A percentile compares a stretch with the other conserved stretches of the same genome.
phyloP scores from a whole-genome alignment of 2,329 filamentous ascomycete genomes.

The Phaeosphaeriaceae sp. region DNA sequence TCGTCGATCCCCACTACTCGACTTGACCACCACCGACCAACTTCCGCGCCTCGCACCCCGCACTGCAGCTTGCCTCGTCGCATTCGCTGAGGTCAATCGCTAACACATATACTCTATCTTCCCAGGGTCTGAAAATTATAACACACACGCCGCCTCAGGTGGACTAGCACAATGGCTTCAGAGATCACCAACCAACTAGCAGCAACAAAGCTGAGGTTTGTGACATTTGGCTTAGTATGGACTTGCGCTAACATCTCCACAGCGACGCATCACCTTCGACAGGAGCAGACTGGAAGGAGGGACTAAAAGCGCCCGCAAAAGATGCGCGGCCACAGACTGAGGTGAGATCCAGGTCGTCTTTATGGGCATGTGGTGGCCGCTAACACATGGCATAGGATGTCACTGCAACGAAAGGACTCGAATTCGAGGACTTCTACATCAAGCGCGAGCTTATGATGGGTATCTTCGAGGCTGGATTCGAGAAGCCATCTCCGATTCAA shows the following conservation, averaged over 20 bases:
- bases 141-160: slow-evolving; percentile 28
- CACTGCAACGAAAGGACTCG: slow-evolving; percentile 94
- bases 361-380: not conserved
- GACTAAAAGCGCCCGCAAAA: slow-evolving; percentile 73
- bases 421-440: slow-evolving; percentile 96
- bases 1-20: slow-evolving; percentile 21
- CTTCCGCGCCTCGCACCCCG: slow-evolving; percentile 19
- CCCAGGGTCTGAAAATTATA: slow-evolving; percentile 19
- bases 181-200: slow-evolving; percentile 65
- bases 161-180: slow-evolving; percentile 53
- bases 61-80: slow-evolving; percentile 23
- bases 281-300: slow-evolving; percentile 76
- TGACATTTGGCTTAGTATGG: slow-evolving; percentile 7
- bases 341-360: slow-evolving; percentile 55
- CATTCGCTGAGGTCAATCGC: slow-evolving; percentile 25
- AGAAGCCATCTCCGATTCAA: slow-evolving; percentile 98
- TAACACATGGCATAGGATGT: slow-evolving; percentile 74
- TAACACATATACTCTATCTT: slow-evolving; percentile 11
- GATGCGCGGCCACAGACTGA: slow-evolving; percentile 84
- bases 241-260: slow-evolving; percentile 24
- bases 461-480: slow-evolving; percentile 98
- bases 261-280: slow-evolving; percentile 56
- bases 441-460: slow-evolving; percentile 97
- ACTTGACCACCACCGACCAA: slow-evolving; percentile 18
- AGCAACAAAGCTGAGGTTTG: slow-evolving; percentile 59